phyloP scores from a whole-genome alignment of 805 yeast genomes.

The Yamadazyma phyllophila region DNA sequence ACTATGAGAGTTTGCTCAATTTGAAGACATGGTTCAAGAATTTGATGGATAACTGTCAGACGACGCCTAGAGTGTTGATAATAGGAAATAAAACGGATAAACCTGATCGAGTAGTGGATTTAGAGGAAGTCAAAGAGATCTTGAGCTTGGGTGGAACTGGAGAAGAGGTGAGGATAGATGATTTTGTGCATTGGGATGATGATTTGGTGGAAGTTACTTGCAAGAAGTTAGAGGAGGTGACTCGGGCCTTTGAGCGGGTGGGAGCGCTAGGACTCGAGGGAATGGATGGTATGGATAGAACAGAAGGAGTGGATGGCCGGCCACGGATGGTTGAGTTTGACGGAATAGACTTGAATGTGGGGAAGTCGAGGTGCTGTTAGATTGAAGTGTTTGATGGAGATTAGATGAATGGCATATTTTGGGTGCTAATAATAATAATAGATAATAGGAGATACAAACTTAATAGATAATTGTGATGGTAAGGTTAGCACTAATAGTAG shows the following conservation, averaged over 20 bases:
- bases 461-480: background rate
- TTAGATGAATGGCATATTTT: no score
- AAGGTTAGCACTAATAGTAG: no score
- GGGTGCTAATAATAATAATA: no score
- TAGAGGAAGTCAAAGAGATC: slow-evolving; percentile 34
- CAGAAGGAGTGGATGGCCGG: slow-evolving; percentile 10
- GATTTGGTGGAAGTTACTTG: slow-evolving; percentile 35
- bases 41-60: slow-evolving; percentile 49
- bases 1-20: slow-evolving; percentile 49
- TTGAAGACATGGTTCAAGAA: slow-evolving; percentile 48
- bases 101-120: slow-evolving; percentile 33
- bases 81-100: slow-evolving; percentile 55
- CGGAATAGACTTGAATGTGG: slow-evolving; percentile 23
- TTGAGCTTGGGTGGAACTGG: slow-evolving; percentile 20
- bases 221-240: slow-evolving; percentile 29
- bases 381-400: background rate
- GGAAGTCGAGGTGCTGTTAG: slow-evolving; percentile 6
- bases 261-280: slow-evolving; percentile 34
- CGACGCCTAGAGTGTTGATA: slow-evolving; percentile 46
- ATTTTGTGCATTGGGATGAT: slow-evolving; percentile 33
- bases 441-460: background rate
- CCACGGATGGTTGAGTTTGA: slow-evolving; percentile 27
- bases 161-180: slow-evolving; percentile 18
- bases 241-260: slow-evolving; percentile 33
- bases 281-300: slow-evolving; percentile 4